Evolutionary conservation across 192 early-diverging fungal species (phyloP), one percentile per base, ranked within the genome.

Genomic region (Coemansia sp.): DNA sequence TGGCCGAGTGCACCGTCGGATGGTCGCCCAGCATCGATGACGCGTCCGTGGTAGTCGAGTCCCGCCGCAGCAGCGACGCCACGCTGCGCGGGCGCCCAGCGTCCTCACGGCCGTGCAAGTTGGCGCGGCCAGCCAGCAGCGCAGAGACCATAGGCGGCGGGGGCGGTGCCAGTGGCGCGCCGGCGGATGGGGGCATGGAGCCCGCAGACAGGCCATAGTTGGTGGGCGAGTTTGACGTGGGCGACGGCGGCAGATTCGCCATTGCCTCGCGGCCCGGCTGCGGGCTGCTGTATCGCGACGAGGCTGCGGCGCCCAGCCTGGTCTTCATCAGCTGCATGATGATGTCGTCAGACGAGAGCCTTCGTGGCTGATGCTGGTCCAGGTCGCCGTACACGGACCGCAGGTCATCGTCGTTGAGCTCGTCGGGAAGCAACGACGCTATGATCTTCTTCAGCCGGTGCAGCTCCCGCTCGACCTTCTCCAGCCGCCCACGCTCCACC

Each of bases 321-420:
- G 70, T 73, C 36, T 64, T 68, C 48, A 81, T 63, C 44, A 81
- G 40, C 41, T 64, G 66, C n/a, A 67, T 40, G 35, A 81, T 67
- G 19, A 73, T 57, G 44, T 81, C 73, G 29, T 81, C 73, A 0
- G 78, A 69, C 13, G 63, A 39, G 9, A 62, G 46, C 16, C 51
- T 24, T n/a, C 69, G 34, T 17, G 72, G 72, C 59, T 62, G 67
- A 5, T 54, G 29, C 51, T 54, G 51, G 6, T 75, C 78, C 50
- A 75, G 27, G 34, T 75, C 78, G 24, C 78, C 78, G 29, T 81
- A 81, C 10, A 82, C 79, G 19, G 79, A 82, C 36, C 69, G 68
- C 68, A 82, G 65, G 42, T 82, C 79, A 37, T 82, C 79, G 44
- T 77, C 79, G 50, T 81, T 73, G 19, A 82, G 71, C 53, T 74